phyloP scores from a whole-genome alignment of 352 stramenopile species.

The Phytopythium helicoides region DNA sequence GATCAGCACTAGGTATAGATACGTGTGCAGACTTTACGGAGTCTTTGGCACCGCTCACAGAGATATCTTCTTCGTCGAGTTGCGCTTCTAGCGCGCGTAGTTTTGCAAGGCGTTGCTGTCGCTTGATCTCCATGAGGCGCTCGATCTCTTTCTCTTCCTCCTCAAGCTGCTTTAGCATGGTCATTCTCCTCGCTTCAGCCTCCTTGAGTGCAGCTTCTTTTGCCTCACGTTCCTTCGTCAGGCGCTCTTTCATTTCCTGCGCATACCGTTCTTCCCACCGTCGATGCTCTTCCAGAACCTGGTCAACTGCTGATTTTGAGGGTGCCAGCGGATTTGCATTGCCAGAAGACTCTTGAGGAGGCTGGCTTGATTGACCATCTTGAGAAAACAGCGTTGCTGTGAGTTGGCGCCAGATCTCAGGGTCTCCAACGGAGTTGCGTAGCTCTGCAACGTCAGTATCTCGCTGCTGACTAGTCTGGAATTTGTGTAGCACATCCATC shows the following conservation, averaged over 20 bases:
- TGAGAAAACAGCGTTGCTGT: conserved; percentile 22
- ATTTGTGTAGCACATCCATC: conserved; percentile 58
- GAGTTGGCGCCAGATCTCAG: conserved; percentile 75
- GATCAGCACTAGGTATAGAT: background rate
- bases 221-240: conserved; percentile 40
- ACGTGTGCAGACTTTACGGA: background rate
- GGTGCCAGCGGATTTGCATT: background rate
- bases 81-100: conserved; percentile 44
- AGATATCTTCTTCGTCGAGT: conserved; percentile 3
- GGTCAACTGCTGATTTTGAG: conserved; percentile 17
- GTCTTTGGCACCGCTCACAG: background rate
- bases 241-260: conserved; percentile 39
- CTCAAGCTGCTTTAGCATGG: conserved; percentile 68
- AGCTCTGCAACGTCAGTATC: conserved; percentile 52
- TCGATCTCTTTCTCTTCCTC: conserved; percentile 75
- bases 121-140: conserved; percentile 57
- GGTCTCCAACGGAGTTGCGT: conserved; percentile 62
- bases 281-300: conserved; percentile 59
- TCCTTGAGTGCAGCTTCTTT: conserved; percentile 51
- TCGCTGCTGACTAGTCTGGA: conserved; percentile 49
- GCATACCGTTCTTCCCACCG: conserved; percentile 64
- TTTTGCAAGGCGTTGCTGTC: conserved; percentile 54
- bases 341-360: background rate
- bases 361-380: background rate
- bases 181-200: conserved; percentile 42